Conservation (phyloP, 2,329 filamentous ascomycete species). For the Fusarium falciforme region DNA sequence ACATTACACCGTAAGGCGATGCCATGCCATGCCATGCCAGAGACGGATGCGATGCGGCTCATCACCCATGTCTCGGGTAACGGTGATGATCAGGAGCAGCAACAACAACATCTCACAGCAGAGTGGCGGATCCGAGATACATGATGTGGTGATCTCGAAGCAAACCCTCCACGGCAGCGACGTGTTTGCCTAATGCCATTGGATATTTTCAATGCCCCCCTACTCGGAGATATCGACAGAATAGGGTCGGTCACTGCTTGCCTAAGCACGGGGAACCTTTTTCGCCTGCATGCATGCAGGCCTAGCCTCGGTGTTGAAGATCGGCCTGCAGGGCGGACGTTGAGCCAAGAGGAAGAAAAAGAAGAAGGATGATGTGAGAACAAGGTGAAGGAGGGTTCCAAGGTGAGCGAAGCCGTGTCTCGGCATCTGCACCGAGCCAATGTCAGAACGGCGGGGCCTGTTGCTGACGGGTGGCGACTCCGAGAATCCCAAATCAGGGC, state of each 20-base stretch:
- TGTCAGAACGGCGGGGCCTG: conserved; percentile 24
- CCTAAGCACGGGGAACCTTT: conserved; percentile 7
- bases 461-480: conserved; percentile 21
- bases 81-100: conserved; percentile 13
- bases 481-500: conserved; percentile 9
- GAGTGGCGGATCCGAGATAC: background rate
- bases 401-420: background rate
- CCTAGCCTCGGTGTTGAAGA: background rate
- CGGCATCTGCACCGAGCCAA: background rate
- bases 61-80: conserved; percentile 11
- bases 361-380: background rate
- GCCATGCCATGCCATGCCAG: background rate
- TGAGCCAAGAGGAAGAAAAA: background rate
- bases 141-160: conserved; percentile 9
- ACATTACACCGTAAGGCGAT: background rate
- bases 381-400: conserved; percentile 4
- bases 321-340: conserved; percentile 14
- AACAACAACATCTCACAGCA: conserved; percentile 8
- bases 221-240: conserved; percentile 16
- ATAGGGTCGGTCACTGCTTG: conserved; percentile 1
- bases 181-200: conserved; percentile 10
- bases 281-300: background rate
- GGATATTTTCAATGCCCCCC: background rate
- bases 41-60: background rate
- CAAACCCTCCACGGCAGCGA: background rate